Evolutionary conservation across 192 early-diverging fungal species (phyloP), one percentile per base, ranked within the genome.

Genomic region (Paraglomus brasilianum): DNA sequence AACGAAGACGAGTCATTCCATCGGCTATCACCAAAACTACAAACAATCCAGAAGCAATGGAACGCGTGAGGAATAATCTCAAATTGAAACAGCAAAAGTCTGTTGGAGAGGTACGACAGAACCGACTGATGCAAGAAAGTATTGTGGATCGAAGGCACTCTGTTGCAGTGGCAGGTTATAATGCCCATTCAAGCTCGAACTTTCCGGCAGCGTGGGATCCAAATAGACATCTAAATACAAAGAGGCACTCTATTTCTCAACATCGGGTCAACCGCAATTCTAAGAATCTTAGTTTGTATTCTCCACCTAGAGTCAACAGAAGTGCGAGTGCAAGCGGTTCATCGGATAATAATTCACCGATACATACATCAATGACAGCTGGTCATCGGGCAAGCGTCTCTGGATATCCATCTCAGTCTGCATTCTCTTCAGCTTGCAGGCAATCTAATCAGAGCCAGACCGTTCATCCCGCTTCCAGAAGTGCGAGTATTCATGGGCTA

Each of bases 81-180:
- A 80, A 77, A 62, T 60, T 87, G 39, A 86, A 83, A 59, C 82
- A 87, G 73, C 86, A 87, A 72, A 82, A 85, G 68, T 83, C 86
- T 13, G 82, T 87, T 56, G 86, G 84, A 62, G 86, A 86, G 46
- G 75, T 82, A 17, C 75, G 83, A 66, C 80, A 83, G 45, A 70
- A 70, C 40, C 70, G 66, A 19, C 60, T 30, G 21, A 66, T 55
- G 24, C 77, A 66, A 60, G 49, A 68, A 68, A 68, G 24, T 55
- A 36, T 21, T 53, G 50, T 24, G 52, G 66, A 68, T 55, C 52
- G 51, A 42, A 21, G 51, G 44, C 66, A 68, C 14, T 41, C 66
- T 8, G 62, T 64, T 64, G 38, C 59, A 8, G 43, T 9, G 10
- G 45, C 15, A 13, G 36, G 36, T 22, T 48, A 9, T 19, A 39